Base-by-base conservation (phyloP, 2,329 filamentous ascomycete genomes). In the Cladosporium phlei region DNA sequence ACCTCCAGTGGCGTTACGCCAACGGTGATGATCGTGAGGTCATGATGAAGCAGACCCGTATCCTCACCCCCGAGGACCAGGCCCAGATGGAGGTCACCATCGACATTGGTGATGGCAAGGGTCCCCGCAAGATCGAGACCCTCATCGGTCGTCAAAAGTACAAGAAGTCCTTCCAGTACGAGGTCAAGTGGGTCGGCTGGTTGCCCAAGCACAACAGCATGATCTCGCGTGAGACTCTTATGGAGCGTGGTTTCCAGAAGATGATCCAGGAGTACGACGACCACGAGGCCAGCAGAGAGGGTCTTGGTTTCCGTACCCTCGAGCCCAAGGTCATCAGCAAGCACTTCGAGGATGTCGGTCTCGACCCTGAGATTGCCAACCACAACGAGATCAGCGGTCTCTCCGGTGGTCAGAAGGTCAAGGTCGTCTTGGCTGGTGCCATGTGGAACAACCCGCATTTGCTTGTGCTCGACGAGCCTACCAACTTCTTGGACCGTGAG, bases 101-200 rank as follows among this genome's bases (percentile, higher is more conserved):
- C 55, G 86, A 97, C 55, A 69, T 97, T 35, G 82, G 82, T 33
- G 89, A 95, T 57, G 91, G 91, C 58, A 85, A 82, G 60, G 85
- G 88, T 10, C 69, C 76, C 19, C 80, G 85, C 53, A 86, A 86
- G 63, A 75, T 98, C 42, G 93, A 98, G 67, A 76, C 86, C 12
- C 77, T 98, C 21, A 94, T 98, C 58, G 93, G 93, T 76, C 86
- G 93, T 59, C 90, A 96, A 66, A 98, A 98, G 75, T 96, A 81
- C 75, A 97, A 98, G 83, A 98, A 98, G 81, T 86, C 85, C 30
- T 96, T 95, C 80, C 90, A 96, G 76, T 97, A 97, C 65, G 91
- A 97, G 75, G 82, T 96, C 34, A 96, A 97, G 79, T 98, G 93
- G 93, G 73, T 84, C 52, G 78, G 81, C 54, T 80, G 88, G 69